A percentile compares a stretch with the other conserved stretches of the same genome.
These are phyloP conservation scores for Entomortierella parvispora DNA, from an alignment of 192 early-diverging fungal species.

Conservation along the genomic window DNA sequence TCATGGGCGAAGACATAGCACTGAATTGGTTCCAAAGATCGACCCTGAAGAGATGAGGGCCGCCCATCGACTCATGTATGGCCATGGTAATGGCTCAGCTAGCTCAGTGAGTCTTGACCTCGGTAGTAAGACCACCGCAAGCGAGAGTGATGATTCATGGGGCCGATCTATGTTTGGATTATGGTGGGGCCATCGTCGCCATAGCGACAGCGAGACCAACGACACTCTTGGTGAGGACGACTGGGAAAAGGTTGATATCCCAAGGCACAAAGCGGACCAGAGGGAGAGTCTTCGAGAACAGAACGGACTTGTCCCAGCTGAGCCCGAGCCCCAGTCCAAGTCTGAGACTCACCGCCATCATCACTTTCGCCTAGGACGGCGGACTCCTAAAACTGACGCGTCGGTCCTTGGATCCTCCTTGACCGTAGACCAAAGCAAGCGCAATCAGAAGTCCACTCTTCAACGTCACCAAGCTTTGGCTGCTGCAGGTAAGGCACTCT, in stretches of 20 bases:
- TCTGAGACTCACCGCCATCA: background rate
- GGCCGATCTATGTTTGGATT: constrained; percentile 24
- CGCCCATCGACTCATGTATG: constrained; percentile 23
- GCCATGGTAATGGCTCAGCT: background rate
- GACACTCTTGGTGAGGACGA: constrained; percentile 2
- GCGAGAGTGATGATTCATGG: constrained; percentile 9
- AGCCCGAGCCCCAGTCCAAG: background rate
- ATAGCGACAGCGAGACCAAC: background rate
- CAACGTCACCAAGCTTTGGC: constrained; percentile 35
- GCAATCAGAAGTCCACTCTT: constrained; percentile 14
- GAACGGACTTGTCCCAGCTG: constrained; percentile 9
- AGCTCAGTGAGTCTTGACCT: background rate
- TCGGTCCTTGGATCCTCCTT: no score
- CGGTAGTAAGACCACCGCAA: background rate
- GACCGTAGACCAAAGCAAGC: background rate
- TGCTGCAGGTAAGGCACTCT: constrained; percentile 38
- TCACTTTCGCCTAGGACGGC: no score
- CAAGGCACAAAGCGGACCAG: constrained; percentile 23
- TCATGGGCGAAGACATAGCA: background rate
- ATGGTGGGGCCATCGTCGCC: constrained; percentile 28
- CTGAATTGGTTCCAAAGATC: constrained; percentile 10
- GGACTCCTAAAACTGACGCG: no score
- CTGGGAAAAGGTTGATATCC: constrained; percentile 38
- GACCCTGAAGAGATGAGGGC: constrained; percentile 42
- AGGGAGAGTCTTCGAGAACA: constrained; percentile 17